These are phyloP conservation scores for Debaryomyces tyrocola DNA, from an alignment of 805 yeast species.

Conservation along the genomic window DNA sequence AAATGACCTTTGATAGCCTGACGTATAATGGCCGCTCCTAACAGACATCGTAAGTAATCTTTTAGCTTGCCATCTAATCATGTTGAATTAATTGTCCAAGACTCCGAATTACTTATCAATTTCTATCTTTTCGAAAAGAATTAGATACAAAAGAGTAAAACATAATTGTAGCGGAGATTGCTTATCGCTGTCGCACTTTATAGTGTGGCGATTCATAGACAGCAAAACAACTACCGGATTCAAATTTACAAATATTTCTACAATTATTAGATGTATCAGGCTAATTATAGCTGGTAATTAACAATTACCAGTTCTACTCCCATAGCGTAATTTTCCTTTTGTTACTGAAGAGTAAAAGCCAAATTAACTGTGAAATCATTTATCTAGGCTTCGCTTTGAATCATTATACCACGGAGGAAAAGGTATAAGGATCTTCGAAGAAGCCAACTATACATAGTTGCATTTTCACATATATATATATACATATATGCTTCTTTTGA, in stretches of 20 bases:
- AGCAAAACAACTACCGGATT: background rate
- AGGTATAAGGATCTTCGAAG: slow-evolving; percentile 50
- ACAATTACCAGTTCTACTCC: slow-evolving; percentile 22
- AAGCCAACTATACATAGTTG: slow-evolving; percentile 24
- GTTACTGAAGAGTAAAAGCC: slow-evolving; percentile 14
- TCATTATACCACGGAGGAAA: slow-evolving; percentile 39
- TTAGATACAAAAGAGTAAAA: too few species aligned
- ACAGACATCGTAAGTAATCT: background rate
- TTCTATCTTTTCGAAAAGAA: too few species aligned
- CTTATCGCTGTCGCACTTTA: too few species aligned
- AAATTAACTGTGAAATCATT: slow-evolving; percentile 16
- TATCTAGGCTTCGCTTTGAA: slow-evolving; percentile 52
- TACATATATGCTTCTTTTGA: too few species aligned
- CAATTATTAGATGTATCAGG: slow-evolving; percentile 24
- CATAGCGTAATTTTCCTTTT: slow-evolving; percentile 16
- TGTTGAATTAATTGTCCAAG: background rate
- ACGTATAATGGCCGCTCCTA: background rate
- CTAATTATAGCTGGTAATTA: slow-evolving; percentile 25
- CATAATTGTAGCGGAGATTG: too few species aligned
- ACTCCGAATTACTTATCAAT: background rate
- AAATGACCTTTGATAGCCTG: background rate
- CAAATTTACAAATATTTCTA: too few species aligned
- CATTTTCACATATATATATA: too few species aligned
- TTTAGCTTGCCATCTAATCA: background rate
- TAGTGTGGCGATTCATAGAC: background rate